phyloP scores from a whole-genome alignment of 1,139 yeast genomes.

The Hansenula anomala region DNA sequence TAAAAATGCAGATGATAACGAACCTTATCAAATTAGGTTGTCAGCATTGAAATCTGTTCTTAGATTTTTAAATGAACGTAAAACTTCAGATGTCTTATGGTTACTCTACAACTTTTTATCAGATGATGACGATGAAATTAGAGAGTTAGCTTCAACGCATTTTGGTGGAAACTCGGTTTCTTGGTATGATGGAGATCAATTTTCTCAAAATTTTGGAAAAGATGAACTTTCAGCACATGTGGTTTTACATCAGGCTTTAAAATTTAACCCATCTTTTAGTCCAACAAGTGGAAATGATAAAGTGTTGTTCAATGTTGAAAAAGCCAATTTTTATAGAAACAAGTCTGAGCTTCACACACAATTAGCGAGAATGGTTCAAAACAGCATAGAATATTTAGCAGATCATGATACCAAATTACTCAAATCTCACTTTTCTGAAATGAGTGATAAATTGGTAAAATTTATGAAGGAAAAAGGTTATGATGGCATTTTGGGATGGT shows the following conservation, averaged over 20 bases:
- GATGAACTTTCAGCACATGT: slow-evolving; percentile 6
- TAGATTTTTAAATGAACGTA: slow-evolving; percentile 19
- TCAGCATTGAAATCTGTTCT: slow-evolving; percentile 44
- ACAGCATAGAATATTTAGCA: slow-evolving; percentile 2
- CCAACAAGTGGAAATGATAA: slow-evolving; percentile 18
- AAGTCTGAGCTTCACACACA: slow-evolving; percentile 27
- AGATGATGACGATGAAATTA: slow-evolving; percentile 58
- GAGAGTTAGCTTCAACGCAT: slow-evolving; percentile 34
- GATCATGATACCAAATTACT: slow-evolving; percentile 8
- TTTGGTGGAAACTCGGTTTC: slow-evolving; percentile 28
- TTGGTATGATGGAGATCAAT: slow-evolving; percentile 17
- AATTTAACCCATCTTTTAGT: slow-evolving; percentile 12
- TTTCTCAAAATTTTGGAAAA: slow-evolving; percentile 12
- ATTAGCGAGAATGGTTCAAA: slow-evolving; percentile 14
- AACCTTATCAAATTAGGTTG: slow-evolving; percentile 41
- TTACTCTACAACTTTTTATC: slow-evolving; percentile 36
- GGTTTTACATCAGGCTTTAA: slow-evolving; percentile 11
- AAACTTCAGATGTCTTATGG: slow-evolving; percentile 9
- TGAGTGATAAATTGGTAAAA: slow-evolving; percentile 7
- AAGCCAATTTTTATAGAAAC: slow-evolving; percentile 45
- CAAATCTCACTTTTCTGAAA: slow-evolving; percentile 9
- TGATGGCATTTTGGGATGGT: slow-evolving; percentile 36
- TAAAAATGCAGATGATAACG: slow-evolving; percentile 34
- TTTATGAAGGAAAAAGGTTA: slow-evolving; percentile 10
- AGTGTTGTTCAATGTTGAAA: slow-evolving; percentile 45